These are phyloP conservation scores for Aspergillus hiratsukae DNA, from an alignment of 2,329 filamentous ascomycete genomes.

Conservation along the genomic window DNA sequence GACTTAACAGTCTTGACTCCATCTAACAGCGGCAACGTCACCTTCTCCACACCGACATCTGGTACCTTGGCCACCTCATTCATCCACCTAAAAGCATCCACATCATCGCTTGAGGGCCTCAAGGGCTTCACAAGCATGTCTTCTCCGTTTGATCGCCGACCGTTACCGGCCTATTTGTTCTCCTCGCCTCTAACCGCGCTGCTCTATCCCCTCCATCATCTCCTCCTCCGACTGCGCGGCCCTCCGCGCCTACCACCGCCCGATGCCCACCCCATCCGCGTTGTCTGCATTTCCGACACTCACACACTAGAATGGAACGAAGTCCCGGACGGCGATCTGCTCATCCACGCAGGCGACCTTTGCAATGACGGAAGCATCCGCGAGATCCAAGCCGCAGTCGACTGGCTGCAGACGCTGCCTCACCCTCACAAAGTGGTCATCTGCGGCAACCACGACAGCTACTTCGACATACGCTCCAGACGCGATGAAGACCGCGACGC, in stretches of 20 bases:
- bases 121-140: slow-evolving; percentile 21
- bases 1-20: too few relatives aligned
- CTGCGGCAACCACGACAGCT: slow-evolving; percentile 84
- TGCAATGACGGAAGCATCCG: slow-evolving; percentile 65
- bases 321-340: slow-evolving; percentile 68
- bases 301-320: slow-evolving; percentile 56
- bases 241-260: slow-evolving; percentile 56
- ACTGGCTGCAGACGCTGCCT: slow-evolving; percentile 73
- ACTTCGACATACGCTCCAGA: slow-evolving; percentile 67
- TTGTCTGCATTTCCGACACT: slow-evolving; percentile 89
- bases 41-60: not conserved
- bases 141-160: slow-evolving; percentile 47
- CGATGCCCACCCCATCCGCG: slow-evolving; percentile 55
- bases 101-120: not conserved
- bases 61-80: not conserved
- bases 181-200: slow-evolving; percentile 64
- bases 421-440: slow-evolving; percentile 79
- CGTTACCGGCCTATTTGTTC: slow-evolving; percentile 59
- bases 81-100: not conserved
- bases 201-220: slow-evolving; percentile 58
- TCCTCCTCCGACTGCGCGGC: slow-evolving; percentile 65
- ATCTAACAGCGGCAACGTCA: not conserved
- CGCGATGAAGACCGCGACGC: slow-evolving; percentile 49
- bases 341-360: slow-evolving; percentile 88
- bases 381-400: slow-evolving; percentile 75